Base-by-base conservation (phyloP, 2,329 filamentous ascomycete species). In the Septoria linicola region DNA sequence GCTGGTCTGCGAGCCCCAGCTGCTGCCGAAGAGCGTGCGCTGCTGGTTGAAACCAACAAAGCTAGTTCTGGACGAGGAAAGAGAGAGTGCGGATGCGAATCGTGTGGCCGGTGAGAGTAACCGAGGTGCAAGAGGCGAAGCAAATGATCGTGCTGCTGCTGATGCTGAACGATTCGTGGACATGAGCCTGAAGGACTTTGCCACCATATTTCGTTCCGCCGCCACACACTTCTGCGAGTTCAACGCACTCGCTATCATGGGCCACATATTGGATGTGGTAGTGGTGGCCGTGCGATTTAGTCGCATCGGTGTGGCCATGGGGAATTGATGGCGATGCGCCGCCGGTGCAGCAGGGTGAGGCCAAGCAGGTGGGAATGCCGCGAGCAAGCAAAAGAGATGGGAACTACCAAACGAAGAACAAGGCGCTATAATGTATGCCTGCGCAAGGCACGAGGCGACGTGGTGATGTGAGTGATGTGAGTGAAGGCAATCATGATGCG, bases 261-360 rank as follows among this genome's bases (percentile, higher is more conserved):
- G 70, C 68, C 68, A 72, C 44, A 73, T 55, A 57, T 72, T 68
- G 41, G 61, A 60, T 8, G 69, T 66, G 40, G 78, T 64, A 41
- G 66, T 62, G 51, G 67, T 66, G 39, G 68, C 67, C 42, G 78
- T 65, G 53, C 72, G 75, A 77, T 82, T 54, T 56, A 74, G 64
- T 56, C 70, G 70, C 60, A 74, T 66, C 58, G 76, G 70, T 60
- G 72, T 68, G 65, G 76, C 76, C 78, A 79, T 80, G 63, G 54
- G 72, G 41, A 36, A 17, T 36, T 46, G 17, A 19, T 43, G 51
- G 45, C 51, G 42, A 41, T 35, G 30, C 30, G 51, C 51, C 51
- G 51, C 51, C 35, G 45, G 40, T 20, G 34, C 32, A 30, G 27
- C 8, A 16, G 30, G 41, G 30, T 21, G 42, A 37, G 20, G 43